Evolutionary conservation across 2,329 filamentous ascomycete species (phyloP), one percentile per base, ranked within the genome.

Genomic region (Zymoseptoria tritici): DNA sequence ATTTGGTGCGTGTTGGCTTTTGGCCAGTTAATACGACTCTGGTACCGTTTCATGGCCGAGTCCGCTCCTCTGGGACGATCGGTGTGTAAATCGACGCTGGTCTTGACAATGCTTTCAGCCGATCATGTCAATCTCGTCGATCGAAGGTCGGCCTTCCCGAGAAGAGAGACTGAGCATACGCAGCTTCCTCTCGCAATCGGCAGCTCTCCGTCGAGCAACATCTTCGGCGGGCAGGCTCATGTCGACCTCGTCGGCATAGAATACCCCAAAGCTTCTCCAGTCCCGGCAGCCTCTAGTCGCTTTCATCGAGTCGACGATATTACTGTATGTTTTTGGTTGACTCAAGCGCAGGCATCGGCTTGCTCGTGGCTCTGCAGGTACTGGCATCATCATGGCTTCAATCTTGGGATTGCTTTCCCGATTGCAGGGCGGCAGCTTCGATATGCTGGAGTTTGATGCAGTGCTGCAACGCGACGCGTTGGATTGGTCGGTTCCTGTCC

Each of bases 381-480:
- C 57, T 8, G 70, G 67, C 70, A 72, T 72, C 71, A 73, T 72
- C 66, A 72, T 67, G 24, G 70, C 68, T 49, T 73, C 68, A 51
- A 73, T 66, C 49, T 66, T 66, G 21, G 70, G 66, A 52, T 71
- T 67, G 9, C 66, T 68, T 4, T 59, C 55, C 49, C 68, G 62
- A 54, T 66, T 67, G 60, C 71, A 72, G 20, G 68, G 70, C 26
- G 70, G 68, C 16, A 73, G 63, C 53, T 65, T 66, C 16, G 68
- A 65, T 24, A 72, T 72, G 65, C 70, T 72, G 21, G 67, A 63
- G 57, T 71, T 72, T 51, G 58, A 62, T 46, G 61, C 60, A 52
- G 62, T 68, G 62, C 68, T 70, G 57, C 64, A 65, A 52, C 66
- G 63, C 31, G 69, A 71, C n/a, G 62, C 62, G 50, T 63, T 59